Conservation (phyloP, 495 filamentous ascomycete genomes). For the Opeltia flavorubescens region DNA sequence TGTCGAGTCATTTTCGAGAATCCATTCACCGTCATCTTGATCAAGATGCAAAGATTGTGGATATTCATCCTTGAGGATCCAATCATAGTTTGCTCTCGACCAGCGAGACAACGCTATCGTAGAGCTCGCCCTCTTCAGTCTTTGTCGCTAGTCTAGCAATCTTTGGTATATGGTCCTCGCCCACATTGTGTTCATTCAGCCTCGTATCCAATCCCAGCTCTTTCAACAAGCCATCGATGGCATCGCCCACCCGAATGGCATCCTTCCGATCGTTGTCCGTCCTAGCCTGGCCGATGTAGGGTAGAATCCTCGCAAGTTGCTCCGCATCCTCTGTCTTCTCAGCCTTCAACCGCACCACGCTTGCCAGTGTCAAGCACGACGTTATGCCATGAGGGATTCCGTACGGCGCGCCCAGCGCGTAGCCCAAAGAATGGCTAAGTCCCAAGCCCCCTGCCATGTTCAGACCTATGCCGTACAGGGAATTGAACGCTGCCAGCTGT, state of each 20-base stretch:
- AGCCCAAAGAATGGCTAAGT: conserved; percentile 30
- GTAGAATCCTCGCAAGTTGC: conserved; percentile 27
- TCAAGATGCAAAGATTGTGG: no score
- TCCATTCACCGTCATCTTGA: no score
- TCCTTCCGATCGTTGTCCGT: conserved; percentile 23
- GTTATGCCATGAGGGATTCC: conserved; percentile 36
- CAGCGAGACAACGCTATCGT: neutral
- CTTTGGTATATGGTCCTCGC: conserved; percentile 9
- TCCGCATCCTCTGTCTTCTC: conserved; percentile 23
- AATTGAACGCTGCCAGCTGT: conserved; percentile 30
- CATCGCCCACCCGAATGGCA: conserved; percentile 8
- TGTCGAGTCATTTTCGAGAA: no score
- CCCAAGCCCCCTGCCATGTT: conserved; percentile 31
- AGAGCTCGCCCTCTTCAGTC: neutral
- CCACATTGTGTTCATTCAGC: conserved; percentile 8
- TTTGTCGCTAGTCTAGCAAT: conserved; percentile 5
- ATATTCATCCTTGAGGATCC: no score
- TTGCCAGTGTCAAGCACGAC: conserved; percentile 31
- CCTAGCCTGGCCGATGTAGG: conserved; percentile 20
- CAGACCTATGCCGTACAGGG: conserved; percentile 25
- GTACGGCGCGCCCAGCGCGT: conserved; percentile 35
- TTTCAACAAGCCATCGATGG: conserved; percentile 20
- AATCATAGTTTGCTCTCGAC: neutral
- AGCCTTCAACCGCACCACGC: conserved; percentile 31
- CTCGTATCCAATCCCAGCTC: conserved; percentile 20